A percentile compares a stretch with the other conserved stretches of the same genome.
These are phyloP conservation scores for Epichloe festucae DNA, from an alignment of 2,329 filamentous ascomycete genomes.

Conservation along the genomic window DNA sequence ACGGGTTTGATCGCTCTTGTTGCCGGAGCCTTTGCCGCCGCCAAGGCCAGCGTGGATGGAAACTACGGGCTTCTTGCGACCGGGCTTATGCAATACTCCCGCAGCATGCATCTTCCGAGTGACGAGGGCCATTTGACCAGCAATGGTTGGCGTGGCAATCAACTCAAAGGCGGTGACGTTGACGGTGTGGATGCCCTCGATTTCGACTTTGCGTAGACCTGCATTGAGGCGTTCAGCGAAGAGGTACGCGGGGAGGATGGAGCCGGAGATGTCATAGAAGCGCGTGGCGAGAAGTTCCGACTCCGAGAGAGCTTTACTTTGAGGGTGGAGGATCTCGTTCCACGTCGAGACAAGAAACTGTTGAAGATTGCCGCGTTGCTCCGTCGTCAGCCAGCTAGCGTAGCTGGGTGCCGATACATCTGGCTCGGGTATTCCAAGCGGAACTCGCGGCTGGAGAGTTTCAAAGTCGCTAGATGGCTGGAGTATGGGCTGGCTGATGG, in stretches of 20 bases:
- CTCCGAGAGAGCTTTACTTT: constrained; percentile 25
- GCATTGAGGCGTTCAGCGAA: constrained; percentile 32
- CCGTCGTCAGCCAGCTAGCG: constrained; percentile 20
- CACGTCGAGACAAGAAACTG: constrained; percentile 30
- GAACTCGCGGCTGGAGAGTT: constrained; percentile 26
- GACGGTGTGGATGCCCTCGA: constrained; percentile 25
- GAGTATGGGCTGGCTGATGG: constrained; percentile 32
- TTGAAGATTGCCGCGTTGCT: constrained; percentile 29
- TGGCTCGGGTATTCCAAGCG: constrained; percentile 18
- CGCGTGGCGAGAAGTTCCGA: constrained; percentile 29
- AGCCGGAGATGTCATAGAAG: constrained; percentile 39
- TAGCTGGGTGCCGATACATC: constrained; percentile 6
- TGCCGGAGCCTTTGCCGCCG: background rate
- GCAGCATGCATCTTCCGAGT: constrained; percentile 13
- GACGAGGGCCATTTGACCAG: constrained; percentile 33
- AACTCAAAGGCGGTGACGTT: constrained; percentile 34
- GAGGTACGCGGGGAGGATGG: constrained; percentile 34
- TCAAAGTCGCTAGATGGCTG: constrained; percentile 28
- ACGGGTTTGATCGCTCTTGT: background rate
- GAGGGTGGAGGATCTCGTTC: constrained; percentile 29
- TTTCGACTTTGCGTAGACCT: constrained; percentile 23
- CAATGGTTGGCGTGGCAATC: constrained; percentile 36
- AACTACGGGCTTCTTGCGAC: constrained; percentile 7
- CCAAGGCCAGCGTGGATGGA: constrained; percentile 1
- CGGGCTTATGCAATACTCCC: constrained; percentile 8